These are phyloP conservation scores for Leccinum ochraceum DNA, from an alignment of 768 basidiomycete species.

Conservation along the genomic window DNA sequence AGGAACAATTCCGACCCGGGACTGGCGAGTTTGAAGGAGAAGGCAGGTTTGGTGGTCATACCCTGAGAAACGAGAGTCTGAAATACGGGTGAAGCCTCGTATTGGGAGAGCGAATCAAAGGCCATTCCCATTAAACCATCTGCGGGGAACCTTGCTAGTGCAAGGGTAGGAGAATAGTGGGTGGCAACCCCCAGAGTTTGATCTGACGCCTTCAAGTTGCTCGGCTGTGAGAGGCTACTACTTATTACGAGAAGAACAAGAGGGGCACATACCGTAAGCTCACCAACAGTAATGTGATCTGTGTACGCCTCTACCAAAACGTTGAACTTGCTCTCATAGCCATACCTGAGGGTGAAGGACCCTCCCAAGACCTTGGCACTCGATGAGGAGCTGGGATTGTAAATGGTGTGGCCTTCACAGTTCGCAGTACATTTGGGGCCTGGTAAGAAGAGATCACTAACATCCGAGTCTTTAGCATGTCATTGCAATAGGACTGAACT, in stretches of 20 bases:
- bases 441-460: constrained; percentile 32
- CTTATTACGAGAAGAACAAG: neutral
- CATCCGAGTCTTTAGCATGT: neutral
- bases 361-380: constrained; percentile 2
- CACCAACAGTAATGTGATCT: constrained; percentile 13
- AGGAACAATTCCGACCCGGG: too few species aligned
- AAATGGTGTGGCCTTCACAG: constrained; percentile 35
- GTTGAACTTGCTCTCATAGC: neutral
- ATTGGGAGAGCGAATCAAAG: too few species aligned
- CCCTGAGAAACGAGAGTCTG: too few species aligned
- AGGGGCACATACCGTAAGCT: constrained; percentile 7
- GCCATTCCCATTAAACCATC: constrained; percentile 34
- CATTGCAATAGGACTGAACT: neutral
- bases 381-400: constrained; percentile 26
- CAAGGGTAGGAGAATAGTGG: constrained; percentile 3
- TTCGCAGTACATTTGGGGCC: constrained; percentile 20
- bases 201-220: constrained; percentile 5
- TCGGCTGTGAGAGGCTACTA: neutral
- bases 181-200: constrained; percentile 19
- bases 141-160: neutral
- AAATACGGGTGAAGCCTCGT: too few species aligned
- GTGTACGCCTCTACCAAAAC: constrained; percentile 11
- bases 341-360: neutral
- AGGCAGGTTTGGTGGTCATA: too few species aligned
- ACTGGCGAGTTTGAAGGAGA: too few species aligned